Base-by-base conservation (phyloP, 2,329 filamentous ascomycete species). In the Microcyclospora tardicrescens region DNA sequence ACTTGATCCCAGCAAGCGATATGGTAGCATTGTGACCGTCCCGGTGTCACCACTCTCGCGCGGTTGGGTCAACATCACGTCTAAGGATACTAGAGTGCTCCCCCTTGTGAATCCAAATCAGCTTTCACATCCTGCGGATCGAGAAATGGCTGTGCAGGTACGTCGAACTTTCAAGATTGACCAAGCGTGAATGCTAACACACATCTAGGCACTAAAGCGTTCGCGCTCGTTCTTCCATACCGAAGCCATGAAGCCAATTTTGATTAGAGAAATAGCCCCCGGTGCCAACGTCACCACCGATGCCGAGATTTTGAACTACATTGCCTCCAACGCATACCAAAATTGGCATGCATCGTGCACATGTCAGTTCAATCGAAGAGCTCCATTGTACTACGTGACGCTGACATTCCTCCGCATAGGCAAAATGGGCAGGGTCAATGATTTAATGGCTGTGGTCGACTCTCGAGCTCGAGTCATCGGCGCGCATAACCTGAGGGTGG, bases 391-490 rank as follows among this genome's bases (percentile, higher is more conserved):
- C n/a, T n/a, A n/a, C n/a, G n/a, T n/a, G n/a, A n/a, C n/a, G n/a
- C n/a, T n/a, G n/a, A n/a, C n/a, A n/a, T n/a, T n/a, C n/a, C n/a
- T n/a, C n/a, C n/a, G n/a, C n/a, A n/a, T n/a, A n/a, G n/a, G n/a
- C n/a, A 45, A 24, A 10, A 52, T 52, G 51, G 35, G 57, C 48
- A 55, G 43, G 40, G 37, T 38, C 5, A 53, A 55, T 2, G 55
- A 65, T 38, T 38, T 43, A 8, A 48, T 46, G 15, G 59, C 58
- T 1, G 60, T 62, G 24, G 58, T 65, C 12, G 61, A 64, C 43
- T 47, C 48, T 2, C 49, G 51, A 27, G 61, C 56, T 16, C 52
- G 50, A 30, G 63, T 66, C 15, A 53, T 52, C 37, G 61, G 62
- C 1, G 53, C 62, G 6, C 39, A 59, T 19, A 54, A 56, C 1